Evolutionary conservation across 345 rosid species (phyloP), one percentile per base, ranked within the genome.

Genomic region (Zanthoxylum bungeanum): DNA sequence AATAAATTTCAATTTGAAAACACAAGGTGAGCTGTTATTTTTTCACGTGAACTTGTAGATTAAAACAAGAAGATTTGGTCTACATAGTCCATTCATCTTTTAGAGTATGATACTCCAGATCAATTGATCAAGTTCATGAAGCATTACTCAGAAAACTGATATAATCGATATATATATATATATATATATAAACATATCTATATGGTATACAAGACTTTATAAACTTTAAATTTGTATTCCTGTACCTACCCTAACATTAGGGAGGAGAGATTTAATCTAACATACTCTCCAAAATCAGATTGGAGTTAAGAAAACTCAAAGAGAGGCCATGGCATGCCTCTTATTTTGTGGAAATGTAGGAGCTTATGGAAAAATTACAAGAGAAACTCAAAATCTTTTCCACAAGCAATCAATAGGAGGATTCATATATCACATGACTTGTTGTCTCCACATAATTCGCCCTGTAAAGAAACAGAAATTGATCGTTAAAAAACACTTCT

Each of bases 401-500:
- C 36, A 30, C 53, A 40, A 36, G 24, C 61, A 58, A 66, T 31
- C 50, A 24, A 11, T 19, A 17, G 9, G 44, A 17, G 60, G 44
- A 47, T 62, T 86, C 81, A 86, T 76, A 66, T 82, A 85, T 87
- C 87, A 72, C 97, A 89, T 28, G 60, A 71, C 31, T 70, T 76
- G 69, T 50, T 85, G 49, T 81, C 84, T 24, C 80, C 75, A 22
- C 97, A 93, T 21, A 68, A 70, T 78, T 86, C 82, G 46, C 66
- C 85, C 98, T 93, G 87, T 52, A 68, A 82, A 42, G 49, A 61
- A 66, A 34, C 58, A 57, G 39, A 37, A 70, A 4, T 12, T 40
- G 11, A 30, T 50, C 64, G 31, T 7, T 22, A 31, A 50, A 27
- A 51, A 19, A 50, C 11, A 66, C 67, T 19, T 69, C 17, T 6